Percentiles rank a stretch among this genome's conserved stretches.
Conservation (phyloP, 1,284 basidiomycete species). For the Ceratobasidium sp. region DNA sequence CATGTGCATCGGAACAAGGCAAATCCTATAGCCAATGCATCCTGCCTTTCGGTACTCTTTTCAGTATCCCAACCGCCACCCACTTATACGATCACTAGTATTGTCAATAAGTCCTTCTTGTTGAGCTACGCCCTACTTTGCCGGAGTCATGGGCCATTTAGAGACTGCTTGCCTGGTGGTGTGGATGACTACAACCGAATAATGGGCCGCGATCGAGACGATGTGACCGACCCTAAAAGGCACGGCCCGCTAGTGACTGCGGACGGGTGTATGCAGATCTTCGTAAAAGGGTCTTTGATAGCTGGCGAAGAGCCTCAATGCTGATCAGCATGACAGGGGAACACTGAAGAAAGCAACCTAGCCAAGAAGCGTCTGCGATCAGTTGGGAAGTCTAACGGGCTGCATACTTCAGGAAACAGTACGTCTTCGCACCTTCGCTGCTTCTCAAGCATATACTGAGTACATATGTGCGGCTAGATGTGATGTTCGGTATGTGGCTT, state of each 20-base stretch:
- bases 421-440: no score
- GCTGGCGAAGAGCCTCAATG: not conserved
- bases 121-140: not conserved
- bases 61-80: no score
- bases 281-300: not conserved
- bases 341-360: not conserved
- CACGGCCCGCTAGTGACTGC: not conserved
- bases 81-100: no score
- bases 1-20: no score
- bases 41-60: no score
- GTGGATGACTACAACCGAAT: conserved; percentile 1
- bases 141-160: not conserved
- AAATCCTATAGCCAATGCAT: no score
- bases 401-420: no score
- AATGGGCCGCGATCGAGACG: conserved; percentile 18
- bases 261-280: conserved; percentile 20
- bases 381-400: no score
- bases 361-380: conserved; percentile 1
- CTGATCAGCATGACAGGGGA: not conserved
- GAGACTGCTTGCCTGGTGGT: not conserved
- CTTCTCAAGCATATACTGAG: no score
- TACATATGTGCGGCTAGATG: no score
- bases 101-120: no score
- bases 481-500: no score
- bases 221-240: conserved; percentile 15